phyloP scores from a whole-genome alignment of 2,329 filamentous ascomycete genomes.

The Myriosclerotinia duriaeana region DNA sequence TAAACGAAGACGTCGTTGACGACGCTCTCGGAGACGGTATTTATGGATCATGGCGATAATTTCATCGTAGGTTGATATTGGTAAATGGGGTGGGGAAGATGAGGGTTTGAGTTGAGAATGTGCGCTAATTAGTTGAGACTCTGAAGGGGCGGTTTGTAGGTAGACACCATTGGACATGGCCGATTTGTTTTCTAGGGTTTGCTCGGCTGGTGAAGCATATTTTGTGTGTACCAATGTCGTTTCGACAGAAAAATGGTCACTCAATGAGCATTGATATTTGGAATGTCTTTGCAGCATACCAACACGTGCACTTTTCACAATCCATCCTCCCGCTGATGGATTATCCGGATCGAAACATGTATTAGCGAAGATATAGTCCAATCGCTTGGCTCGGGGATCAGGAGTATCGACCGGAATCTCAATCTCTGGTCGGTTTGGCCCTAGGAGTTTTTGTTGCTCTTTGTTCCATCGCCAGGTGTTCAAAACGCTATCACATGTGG shows the following conservation, averaged over 20 bases:
- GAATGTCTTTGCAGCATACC: conserved; percentile 82
- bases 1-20: conserved; percentile 70
- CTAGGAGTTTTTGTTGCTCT: conserved; percentile 64
- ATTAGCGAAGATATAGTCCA: conserved; percentile 91
- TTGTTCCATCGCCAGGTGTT: conserved; percentile 95
- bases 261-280: conserved; percentile 77
- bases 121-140: conserved; percentile 12
- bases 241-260: conserved; percentile 92
- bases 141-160: conserved; percentile 31
- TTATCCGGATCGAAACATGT: conserved; percentile 46
- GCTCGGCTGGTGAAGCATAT: conserved; percentile 25
- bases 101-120: conserved; percentile 31
- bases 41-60: conserved; percentile 68
- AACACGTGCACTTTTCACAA: conserved; percentile 68
- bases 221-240: conserved; percentile 58
- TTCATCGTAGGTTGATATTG: conserved; percentile 61
- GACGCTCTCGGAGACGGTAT: conserved; percentile 69
- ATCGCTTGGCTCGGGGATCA: conserved; percentile 76
- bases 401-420: conserved; percentile 62
- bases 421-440: conserved; percentile 60
- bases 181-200: conserved; percentile 29
- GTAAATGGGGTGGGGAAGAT: conserved; percentile 40
- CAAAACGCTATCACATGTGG: conserved; percentile 79
- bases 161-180: conserved; percentile 35
- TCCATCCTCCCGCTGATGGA: conserved; percentile 54